phyloP scores from a whole-genome alignment of 306 rosid species.

The Pyrus pyrifolia region DNA sequence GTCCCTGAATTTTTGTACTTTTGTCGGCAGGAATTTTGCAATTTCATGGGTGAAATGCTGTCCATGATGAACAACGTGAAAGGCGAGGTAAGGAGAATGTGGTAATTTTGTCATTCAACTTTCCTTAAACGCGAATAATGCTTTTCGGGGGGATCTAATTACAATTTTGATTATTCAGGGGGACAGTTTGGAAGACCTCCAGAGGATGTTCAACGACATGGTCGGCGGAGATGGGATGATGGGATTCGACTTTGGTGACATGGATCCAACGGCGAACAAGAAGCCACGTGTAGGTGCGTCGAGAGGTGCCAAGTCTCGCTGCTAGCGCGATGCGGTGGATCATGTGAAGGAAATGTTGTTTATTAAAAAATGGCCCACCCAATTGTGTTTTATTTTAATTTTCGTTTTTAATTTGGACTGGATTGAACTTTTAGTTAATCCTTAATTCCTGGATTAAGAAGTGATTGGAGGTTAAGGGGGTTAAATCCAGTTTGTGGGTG shows the following conservation, averaged over 20 bases:
- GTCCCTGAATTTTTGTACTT: background rate
- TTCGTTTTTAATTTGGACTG: background rate
- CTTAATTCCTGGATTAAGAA: background rate
- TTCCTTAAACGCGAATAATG: background rate
- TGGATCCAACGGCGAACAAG: conserved; percentile 43
- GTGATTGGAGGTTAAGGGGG: background rate
- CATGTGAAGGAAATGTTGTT: background rate
- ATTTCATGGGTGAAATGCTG: conserved; percentile 88
- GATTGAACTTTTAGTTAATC: background rate
- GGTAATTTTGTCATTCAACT: background rate
- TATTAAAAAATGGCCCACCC: background rate
- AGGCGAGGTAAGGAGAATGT: conserved; percentile 51
- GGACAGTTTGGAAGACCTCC: conserved; percentile 82
- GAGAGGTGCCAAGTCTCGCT: conserved; percentile 38
- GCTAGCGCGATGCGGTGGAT: conserved; percentile 26
- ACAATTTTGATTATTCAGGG: conserved; percentile 30
- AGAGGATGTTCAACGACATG: conserved; percentile 80
- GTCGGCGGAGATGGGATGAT: conserved; percentile 55
- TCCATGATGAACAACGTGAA: conserved; percentile 85
- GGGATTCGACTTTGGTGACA: conserved; percentile 21
- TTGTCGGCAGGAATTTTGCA: conserved; percentile 65
- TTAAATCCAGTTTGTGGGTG: background rate
- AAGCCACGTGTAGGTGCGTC: conserved; percentile 41
- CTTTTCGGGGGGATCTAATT: background rate
- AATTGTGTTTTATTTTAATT: background rate